Evolutionary conservation across 1,284 basidiomycete species (phyloP).

Genomic region (Pseudomicrostroma phylloplanum): DNA sequence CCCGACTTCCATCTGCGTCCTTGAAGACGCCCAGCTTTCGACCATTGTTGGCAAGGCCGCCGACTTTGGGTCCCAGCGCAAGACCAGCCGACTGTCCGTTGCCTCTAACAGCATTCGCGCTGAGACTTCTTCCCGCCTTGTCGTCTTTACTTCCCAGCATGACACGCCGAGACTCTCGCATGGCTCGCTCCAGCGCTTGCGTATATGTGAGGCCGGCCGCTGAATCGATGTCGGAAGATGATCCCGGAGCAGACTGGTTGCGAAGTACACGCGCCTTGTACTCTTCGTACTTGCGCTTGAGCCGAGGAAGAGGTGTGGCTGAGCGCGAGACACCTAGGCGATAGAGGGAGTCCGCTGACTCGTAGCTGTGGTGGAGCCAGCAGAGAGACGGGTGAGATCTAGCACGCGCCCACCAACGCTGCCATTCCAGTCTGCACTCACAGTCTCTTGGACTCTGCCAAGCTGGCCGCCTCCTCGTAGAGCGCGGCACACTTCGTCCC

Average conservation of each 20-base stretch:
- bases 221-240: constrained; percentile 13
- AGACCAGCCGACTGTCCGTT: constrained; percentile 15
- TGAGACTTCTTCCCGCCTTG: constrained; percentile 9
- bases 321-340: constrained; percentile 73
- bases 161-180: constrained; percentile 36
- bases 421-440: too few species aligned
- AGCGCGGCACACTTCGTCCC: constrained; percentile 69
- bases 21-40: constrained; percentile 34
- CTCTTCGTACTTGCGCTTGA: constrained; percentile 75
- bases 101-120: constrained; percentile 15
- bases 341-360: constrained; percentile 67
- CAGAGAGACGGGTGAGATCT: too few species aligned
- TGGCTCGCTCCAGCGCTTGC: constrained; percentile 36
- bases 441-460: constrained; percentile 67
- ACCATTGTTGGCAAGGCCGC: constrained; percentile 24
- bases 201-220: constrained; percentile 22
- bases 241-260: background rate
- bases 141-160: constrained; percentile 37
- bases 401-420: too few species aligned
- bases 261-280: constrained; percentile 62
- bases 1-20: constrained; percentile 27
- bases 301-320: constrained; percentile 73
- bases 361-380: constrained; percentile 8
- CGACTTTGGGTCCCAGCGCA: background rate
- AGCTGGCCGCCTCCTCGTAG: constrained; percentile 77